Conservation (phyloP, 495 filamentous ascomycete species). For the Tricharina praecox region DNA sequence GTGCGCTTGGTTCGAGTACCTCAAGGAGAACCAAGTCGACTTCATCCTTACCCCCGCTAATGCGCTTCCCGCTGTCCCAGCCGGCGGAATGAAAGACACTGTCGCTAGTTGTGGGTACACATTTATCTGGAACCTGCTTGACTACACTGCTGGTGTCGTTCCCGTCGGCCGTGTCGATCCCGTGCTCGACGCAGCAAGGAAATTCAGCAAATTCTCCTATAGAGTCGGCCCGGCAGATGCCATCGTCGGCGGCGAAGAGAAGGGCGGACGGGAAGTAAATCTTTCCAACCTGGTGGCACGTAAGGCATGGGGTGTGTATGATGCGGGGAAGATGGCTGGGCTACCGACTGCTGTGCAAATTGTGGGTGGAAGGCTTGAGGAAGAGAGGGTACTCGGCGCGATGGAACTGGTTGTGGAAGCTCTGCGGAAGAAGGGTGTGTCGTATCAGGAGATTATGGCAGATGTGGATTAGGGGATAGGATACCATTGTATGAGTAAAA, state of each 20-base stretch:
- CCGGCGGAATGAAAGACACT: conserved; percentile 70
- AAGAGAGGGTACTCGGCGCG: conserved; percentile 67
- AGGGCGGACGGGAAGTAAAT: conserved; percentile 39
- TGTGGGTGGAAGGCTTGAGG: conserved; percentile 62
- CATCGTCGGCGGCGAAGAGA: not conserved
- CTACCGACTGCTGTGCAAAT: conserved; percentile 81
- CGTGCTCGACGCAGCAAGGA: conserved; percentile 41
- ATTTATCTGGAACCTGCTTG: conserved; percentile 86
- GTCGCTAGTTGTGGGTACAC: conserved; percentile 88
- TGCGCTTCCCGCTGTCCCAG: conserved; percentile 76
- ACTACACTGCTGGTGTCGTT: conserved; percentile 72
- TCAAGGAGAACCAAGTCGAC: conserved; percentile 54
- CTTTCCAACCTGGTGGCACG: conserved; percentile 63
- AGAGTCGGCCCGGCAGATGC: not conserved
- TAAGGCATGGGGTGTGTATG: conserved; percentile 78
- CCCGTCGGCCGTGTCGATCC: conserved; percentile 75
- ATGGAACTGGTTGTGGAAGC: conserved; percentile 25
- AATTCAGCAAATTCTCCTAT: not conserved
- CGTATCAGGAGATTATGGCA: conserved; percentile 14
- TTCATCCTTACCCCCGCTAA: conserved; percentile 74
- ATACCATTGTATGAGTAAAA: too few relatives aligned
- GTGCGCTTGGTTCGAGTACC: conserved; percentile 65
- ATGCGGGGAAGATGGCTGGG: conserved; percentile 69
- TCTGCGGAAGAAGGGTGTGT: conserved; percentile 14
- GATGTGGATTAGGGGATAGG: conserved; percentile 5